Percentiles rank a stretch among this genome's conserved stretches.
Evolutionary conservation across 2,329 filamentous ascomycete species (phyloP).

Genomic region (Colletotrichum coccodes): DNA sequence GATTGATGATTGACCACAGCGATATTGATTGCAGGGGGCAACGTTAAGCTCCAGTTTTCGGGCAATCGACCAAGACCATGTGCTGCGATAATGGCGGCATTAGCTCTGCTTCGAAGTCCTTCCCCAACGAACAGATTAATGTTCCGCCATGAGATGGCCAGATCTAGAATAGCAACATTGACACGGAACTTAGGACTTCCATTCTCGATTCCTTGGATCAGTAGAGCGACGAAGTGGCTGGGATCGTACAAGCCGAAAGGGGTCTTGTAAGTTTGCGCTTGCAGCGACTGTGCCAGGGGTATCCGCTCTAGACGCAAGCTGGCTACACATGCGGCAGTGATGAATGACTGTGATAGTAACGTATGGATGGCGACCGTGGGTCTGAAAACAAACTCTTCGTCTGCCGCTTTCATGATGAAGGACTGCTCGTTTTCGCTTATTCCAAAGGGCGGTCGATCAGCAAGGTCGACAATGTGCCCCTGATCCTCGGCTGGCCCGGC

Average conservation of each 20-base stretch:
- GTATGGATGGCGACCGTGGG: not conserved
- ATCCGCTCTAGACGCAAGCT: not conserved
- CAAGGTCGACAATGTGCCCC: not conserved
- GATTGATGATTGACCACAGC: not conserved
- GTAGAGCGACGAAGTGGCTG: not conserved
- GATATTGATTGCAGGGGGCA: not conserved
- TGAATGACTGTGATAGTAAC: not conserved
- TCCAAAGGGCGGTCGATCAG: not conserved
- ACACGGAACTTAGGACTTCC: not conserved
- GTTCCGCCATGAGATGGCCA: not conserved
- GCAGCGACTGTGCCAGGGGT: not conserved
- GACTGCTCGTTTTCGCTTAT: not conserved
- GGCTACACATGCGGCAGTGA: not conserved
- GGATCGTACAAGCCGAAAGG: not conserved
- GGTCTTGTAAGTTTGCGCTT: not conserved
- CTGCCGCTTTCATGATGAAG: not conserved
- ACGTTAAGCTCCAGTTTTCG: not conserved
- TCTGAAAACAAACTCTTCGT: not conserved
- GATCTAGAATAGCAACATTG: not conserved
- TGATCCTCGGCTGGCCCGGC: not conserved
- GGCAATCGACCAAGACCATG: not conserved
- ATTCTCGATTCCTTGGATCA: not conserved
- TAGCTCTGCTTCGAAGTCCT: not conserved
- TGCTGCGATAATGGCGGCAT: not conserved
- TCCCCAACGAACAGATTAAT: not conserved